Evolutionary conservation across 495 filamentous ascomycete genomes (phyloP), one percentile per base, ranked within the genome.

Genomic region (Aspergillus carlsbadensis): DNA sequence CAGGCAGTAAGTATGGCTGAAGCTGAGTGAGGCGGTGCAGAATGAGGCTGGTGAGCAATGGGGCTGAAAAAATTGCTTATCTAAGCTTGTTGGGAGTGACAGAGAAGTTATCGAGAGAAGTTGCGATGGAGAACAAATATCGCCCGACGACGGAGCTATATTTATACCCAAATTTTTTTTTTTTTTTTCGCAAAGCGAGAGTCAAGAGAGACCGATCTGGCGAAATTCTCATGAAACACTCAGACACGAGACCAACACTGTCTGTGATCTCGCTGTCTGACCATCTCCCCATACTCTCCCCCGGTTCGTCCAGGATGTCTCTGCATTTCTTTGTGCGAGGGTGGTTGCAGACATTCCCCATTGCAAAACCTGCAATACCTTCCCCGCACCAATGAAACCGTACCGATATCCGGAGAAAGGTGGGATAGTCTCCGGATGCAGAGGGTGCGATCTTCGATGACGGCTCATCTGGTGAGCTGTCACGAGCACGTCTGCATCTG

Each of bases 221-320:
- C 18, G 31, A 22, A 18, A 40, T 39, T 13, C n/a, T 17, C 35
- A 2, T 46, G 42, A 59, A 56, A 56, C 41, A 26, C 26, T 18
- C 29, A 33, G 14, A 35, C 35, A 29, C 14, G 26, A 18, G 34
- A 37, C 20, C 34, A 33, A 43, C 35, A 39, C 51, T 35, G 52
- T 43, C 50, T 53, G 58, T 64, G 58, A 64, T 61, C 51, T 10
- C 43, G 42, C 34, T 53, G 58, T 56, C 62, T 61, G 58, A 61
- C 58, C 58, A 36, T 37, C 33, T 20, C 31, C 11, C 29, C 39
- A 46, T 55, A 51, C 48, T 54, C 24, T 42, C 18, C 34, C 45
- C 40, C 22, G 8, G 33, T 33, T 26, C 44, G 17, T 45, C 47
- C 31, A 48, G 31, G 26, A 55, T 51, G 51, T 29, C 46, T 51